Conservation (phyloP, 75 land plant genomes). For the Selaginella moellendorffii region DNA sequence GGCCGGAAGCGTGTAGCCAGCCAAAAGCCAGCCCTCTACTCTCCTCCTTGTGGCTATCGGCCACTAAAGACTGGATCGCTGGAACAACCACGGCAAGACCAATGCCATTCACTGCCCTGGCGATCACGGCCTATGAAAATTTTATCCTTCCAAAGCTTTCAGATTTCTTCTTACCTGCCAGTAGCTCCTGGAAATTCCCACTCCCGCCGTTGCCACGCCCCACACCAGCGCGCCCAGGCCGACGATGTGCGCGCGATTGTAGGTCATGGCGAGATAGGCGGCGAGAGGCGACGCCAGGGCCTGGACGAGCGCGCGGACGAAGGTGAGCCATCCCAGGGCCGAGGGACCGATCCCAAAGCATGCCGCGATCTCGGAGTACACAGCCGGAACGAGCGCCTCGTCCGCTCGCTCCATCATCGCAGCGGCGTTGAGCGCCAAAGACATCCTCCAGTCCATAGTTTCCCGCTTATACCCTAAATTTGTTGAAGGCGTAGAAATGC, state of each 20-base stretch:
- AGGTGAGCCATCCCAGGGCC: constrained; percentile 53
- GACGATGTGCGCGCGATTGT: constrained; percentile 54
- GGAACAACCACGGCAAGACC: constrained; percentile 23
- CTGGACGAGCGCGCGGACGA: constrained; percentile 61
- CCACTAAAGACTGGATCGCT: constrained; percentile 20
- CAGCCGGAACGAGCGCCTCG: background rate
- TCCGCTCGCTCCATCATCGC: background rate
- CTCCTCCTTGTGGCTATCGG: constrained; percentile 11
- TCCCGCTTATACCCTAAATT: too few relatives aligned
- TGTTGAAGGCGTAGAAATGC: too few relatives aligned
- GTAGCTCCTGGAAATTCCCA: constrained; percentile 53
- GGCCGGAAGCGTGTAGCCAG: constrained; percentile 13
- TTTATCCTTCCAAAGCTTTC: background rate
- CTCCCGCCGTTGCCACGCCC: constrained; percentile 65
- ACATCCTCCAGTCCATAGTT: too few relatives aligned
- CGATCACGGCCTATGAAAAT: constrained; percentile 9
- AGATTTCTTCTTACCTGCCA: constrained; percentile 35
- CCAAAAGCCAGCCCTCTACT: constrained; percentile 19
- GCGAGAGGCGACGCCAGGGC: constrained; percentile 59
- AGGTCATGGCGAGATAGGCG: constrained; percentile 38
- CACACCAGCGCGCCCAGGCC: constrained; percentile 71
- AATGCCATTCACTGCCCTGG: constrained; percentile 16
- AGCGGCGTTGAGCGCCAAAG: background rate
- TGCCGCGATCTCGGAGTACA: constrained; percentile 38
- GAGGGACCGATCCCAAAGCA: constrained; percentile 51